Percentiles rank a stretch among this genome's conserved stretches.
phyloP scores from a whole-genome alignment of 2,329 filamentous ascomycete genomes.

The Zasmidium angulare region DNA sequence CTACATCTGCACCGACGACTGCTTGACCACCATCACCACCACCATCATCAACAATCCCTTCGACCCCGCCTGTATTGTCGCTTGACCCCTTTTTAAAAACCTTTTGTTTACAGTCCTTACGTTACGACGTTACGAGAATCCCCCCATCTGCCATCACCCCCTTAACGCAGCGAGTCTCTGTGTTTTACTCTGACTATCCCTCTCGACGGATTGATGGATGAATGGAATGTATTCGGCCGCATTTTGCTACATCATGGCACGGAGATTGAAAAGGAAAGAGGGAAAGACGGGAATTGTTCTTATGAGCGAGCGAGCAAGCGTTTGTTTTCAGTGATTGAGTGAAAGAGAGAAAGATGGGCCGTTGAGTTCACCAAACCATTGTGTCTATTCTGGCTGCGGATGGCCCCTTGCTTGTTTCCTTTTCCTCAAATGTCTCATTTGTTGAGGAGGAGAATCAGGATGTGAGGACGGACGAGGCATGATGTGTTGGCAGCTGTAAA shows the following conservation, averaged over 20 bases:
- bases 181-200: background rate
- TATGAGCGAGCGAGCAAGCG: background rate
- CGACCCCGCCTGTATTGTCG: no score
- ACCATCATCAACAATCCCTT: background rate
- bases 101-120: background rate
- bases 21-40: background rate
- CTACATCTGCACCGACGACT: background rate
- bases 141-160: background rate
- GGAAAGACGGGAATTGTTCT: background rate
- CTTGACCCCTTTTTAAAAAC: background rate
- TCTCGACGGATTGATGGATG: no score
- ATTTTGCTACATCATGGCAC: background rate
- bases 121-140: background rate
- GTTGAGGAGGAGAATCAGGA: background rate
- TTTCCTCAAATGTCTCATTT: background rate
- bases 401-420: background rate
- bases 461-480: no score
- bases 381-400: background rate
- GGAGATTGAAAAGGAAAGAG: background rate
- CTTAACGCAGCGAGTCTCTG: slow-evolving; percentile 6
- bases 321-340: no score
- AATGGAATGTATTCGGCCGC: no score
- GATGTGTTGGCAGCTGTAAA: no score
- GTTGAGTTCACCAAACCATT: background rate
- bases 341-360: no score